A percentile compares a stretch with the other conserved stretches of the same genome.
phyloP scores from a whole-genome alignment of 805 yeast species.

The Kazachstania viticola region DNA sequence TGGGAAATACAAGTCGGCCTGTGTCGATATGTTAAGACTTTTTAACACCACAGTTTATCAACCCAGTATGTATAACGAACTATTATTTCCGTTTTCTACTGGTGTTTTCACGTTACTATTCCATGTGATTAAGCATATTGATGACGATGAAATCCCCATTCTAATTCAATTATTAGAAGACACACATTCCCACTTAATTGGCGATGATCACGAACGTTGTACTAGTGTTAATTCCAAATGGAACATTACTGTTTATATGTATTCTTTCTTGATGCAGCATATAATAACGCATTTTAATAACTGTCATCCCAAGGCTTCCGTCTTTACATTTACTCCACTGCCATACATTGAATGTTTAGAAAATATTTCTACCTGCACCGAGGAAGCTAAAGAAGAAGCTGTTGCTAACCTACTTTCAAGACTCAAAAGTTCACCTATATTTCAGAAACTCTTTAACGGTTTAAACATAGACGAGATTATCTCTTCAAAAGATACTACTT shows the following conservation, averaged over 20 bases:
- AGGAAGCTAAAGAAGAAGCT: constrained; percentile 9
- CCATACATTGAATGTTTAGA: constrained; percentile 6
- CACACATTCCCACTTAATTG: constrained; percentile 11
- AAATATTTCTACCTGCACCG: constrained; percentile 6
- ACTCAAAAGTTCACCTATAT: constrained; percentile 1
- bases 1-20: constrained; percentile 5
- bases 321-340: constrained; percentile 2
- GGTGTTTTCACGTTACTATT: constrained; percentile 16
- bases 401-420: constrained; percentile 4
- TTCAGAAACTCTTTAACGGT: neutral
- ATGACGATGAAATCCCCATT: constrained; percentile 7
- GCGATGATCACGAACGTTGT: constrained; percentile 8
- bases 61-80: constrained; percentile 14
- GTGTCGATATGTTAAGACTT: constrained; percentile 11
- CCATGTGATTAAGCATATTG: constrained; percentile 11
- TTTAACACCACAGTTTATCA: constrained; percentile 12
- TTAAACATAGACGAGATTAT: neutral
- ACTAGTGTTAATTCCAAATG: constrained; percentile 17
- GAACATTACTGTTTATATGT: constrained; percentile 16
- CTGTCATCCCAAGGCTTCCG: neutral
- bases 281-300: constrained; percentile 7
- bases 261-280: constrained; percentile 13
- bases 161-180: constrained; percentile 7
- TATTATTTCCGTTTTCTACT: constrained; percentile 14
- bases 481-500: no score